Evolutionary conservation across 768 basidiomycete genomes (phyloP).

Genomic region (Polyporus arcularius): DNA sequence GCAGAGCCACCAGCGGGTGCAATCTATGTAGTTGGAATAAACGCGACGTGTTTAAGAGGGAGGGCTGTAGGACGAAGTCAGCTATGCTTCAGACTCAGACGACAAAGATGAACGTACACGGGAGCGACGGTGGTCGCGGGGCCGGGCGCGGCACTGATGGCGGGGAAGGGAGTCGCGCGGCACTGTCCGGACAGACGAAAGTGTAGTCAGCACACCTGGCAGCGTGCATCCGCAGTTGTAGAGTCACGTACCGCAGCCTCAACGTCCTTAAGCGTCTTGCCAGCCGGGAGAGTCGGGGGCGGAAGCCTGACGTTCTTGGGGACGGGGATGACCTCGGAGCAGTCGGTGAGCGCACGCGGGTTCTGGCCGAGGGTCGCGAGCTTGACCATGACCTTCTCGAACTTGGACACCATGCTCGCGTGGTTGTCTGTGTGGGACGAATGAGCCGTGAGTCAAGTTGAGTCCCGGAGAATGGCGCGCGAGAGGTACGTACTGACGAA

Average conservation of each 20-base stretch:
- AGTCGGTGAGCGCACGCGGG: conserved; percentile 15
- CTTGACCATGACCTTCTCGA: conserved; percentile 19
- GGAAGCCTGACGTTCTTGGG: conserved; percentile 6
- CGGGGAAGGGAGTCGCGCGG: conserved; percentile 23
- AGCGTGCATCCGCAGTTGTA: neutral
- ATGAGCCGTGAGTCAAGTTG: neutral
- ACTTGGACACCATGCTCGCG: conserved; percentile 14
- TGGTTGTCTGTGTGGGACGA: conserved; percentile 10
- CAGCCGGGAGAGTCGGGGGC: conserved; percentile 25
- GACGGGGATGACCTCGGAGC: conserved; percentile 21
- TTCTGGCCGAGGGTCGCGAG: conserved; percentile 18
- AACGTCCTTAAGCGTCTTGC: conserved; percentile 22
- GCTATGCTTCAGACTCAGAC: neutral
- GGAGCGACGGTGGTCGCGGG: conserved; percentile 31
- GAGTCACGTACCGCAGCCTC: conserved; percentile 22
- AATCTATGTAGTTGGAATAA: too few relatives aligned
- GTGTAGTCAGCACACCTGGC: neutral
- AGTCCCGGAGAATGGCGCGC: neutral
- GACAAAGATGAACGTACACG: conserved; percentile 25
- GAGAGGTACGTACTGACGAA: conserved; percentile 18
- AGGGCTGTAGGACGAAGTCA: neutral
- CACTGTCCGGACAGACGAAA: neutral
- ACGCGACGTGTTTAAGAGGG: neutral
- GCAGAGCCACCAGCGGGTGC: too few relatives aligned
- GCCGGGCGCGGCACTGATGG: conserved; percentile 26